Evolutionary conservation across 768 basidiomycete genomes (phyloP).

Genomic region (Suillus variegatus): DNA sequence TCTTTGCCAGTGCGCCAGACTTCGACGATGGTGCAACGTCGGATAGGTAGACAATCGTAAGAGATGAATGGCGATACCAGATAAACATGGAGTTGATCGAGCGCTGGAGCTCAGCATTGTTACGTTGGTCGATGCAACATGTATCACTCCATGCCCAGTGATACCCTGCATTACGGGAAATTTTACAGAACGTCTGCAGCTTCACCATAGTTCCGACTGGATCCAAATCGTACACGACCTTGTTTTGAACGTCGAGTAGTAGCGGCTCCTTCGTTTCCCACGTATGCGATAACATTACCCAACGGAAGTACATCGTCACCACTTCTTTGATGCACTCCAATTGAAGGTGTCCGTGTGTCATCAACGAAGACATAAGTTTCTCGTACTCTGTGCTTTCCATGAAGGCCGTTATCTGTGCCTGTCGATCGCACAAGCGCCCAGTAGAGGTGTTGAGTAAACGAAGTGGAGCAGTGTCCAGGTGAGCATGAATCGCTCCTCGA

Average conservation of each 20-base stretch:
- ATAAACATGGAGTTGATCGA: conserved; percentile 14
- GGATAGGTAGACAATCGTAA: conserved; percentile 9
- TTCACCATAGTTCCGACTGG: background rate
- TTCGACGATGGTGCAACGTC: background rate
- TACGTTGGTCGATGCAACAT: background rate
- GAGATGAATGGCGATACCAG: conserved; percentile 14
- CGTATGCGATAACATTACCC: conserved; percentile 1
- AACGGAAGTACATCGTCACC: background rate
- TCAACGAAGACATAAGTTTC: background rate
- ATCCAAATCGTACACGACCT: background rate
- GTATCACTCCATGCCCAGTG: conserved; percentile 1
- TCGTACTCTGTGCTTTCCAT: background rate
- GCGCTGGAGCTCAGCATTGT: background rate
- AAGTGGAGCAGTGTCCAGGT: background rate
- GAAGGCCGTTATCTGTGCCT: background rate
- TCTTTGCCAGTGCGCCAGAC: background rate
- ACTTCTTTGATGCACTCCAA: background rate
- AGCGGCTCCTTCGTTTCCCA: background rate
- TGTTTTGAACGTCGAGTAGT: background rate
- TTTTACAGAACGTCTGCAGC: background rate
- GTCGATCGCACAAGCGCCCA: background rate
- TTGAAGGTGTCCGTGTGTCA: background rate
- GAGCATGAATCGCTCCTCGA: background rate
- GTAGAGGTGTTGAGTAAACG: background rate
- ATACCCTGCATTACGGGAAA: background rate